A percentile compares a stretch with the other conserved stretches of the same genome.
Conservation (phyloP, 441 rosid genomes). For the Melastoma candidum region DNA sequence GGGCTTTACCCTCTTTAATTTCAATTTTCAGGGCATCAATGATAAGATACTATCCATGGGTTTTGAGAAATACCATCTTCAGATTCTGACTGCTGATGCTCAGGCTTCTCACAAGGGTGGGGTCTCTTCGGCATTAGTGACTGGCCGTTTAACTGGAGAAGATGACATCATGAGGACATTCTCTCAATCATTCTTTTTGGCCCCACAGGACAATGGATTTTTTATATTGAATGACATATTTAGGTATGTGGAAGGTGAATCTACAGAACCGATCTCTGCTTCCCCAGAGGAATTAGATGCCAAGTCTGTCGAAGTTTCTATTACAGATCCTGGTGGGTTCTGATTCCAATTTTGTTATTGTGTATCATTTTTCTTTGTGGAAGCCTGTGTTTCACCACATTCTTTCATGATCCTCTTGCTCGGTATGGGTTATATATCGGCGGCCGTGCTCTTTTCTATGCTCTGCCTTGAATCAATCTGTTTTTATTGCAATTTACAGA, state of each 20-base stretch:
- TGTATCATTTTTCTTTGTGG: no score
- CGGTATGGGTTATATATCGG: no score
- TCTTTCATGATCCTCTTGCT: no score
- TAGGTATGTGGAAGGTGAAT: constrained; percentile 35
- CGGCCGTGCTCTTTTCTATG: no score
- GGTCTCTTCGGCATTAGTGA: constrained; percentile 37
- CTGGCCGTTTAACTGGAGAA: constrained; percentile 35
- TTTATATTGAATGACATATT: constrained; percentile 51
- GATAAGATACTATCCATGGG: constrained; percentile 38
- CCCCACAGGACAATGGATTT: constrained; percentile 34
- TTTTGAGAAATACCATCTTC: constrained; percentile 24
- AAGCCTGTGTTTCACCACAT: neutral
- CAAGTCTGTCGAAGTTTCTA: constrained; percentile 15
- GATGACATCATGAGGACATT: constrained; percentile 30
- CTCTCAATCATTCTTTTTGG: constrained; percentile 46
- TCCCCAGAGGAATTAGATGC: constrained; percentile 13
- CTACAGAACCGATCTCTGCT: constrained; percentile 8
- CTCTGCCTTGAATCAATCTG: neutral
- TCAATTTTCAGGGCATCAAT: constrained; percentile 29
- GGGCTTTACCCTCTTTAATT: constrained; percentile 3
- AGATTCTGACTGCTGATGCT: constrained; percentile 43
- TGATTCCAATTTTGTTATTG: no score
- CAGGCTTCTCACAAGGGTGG: constrained; percentile 35
- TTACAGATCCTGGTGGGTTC: constrained; percentile 22
- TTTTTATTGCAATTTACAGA: constrained; percentile 15